These are phyloP conservation scores for Aureobasidium musti DNA, from an alignment of 2,329 filamentous ascomycete species.

Conservation along the genomic window DNA sequence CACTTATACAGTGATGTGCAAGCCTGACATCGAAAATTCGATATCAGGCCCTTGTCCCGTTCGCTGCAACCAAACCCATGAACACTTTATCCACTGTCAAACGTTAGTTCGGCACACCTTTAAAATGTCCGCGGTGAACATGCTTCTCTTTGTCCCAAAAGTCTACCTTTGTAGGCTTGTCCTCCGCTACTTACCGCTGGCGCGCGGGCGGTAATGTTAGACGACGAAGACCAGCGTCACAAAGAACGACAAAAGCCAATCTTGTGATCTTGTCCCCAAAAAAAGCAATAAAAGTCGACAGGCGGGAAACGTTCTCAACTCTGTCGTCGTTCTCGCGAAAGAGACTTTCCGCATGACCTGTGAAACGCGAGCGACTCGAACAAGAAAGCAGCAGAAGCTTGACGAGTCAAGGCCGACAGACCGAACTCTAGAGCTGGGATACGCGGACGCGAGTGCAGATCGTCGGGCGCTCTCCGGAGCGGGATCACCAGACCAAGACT, in stretches of 20 bases:
- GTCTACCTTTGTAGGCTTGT: neutral
- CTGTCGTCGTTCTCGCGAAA: neutral
- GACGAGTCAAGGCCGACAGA: neutral
- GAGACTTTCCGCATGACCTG: neutral
- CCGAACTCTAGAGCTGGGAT: neutral
- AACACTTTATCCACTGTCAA: neutral
- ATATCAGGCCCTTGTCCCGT: constrained; percentile 14
- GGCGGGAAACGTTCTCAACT: neutral
- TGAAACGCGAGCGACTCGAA: neutral
- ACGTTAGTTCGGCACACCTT: constrained; percentile 5
- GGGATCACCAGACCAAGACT: neutral
- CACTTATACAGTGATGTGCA: neutral
- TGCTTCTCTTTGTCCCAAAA: constrained; percentile 9
- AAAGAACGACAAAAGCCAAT: neutral
- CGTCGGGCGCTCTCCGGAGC: neutral
- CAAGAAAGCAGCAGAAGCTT: neutral
- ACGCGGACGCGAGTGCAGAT: neutral
- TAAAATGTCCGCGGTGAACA: neutral
- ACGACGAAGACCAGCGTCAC: neutral
- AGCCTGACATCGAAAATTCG: neutral
- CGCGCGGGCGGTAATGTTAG: constrained; percentile 4
- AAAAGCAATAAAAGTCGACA: neutral
- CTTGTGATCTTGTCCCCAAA: neutral
- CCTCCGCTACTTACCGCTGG: neutral
- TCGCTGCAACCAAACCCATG: neutral